Base-by-base conservation (phyloP, 805 yeast genomes). In the Pichia manshurica region DNA sequence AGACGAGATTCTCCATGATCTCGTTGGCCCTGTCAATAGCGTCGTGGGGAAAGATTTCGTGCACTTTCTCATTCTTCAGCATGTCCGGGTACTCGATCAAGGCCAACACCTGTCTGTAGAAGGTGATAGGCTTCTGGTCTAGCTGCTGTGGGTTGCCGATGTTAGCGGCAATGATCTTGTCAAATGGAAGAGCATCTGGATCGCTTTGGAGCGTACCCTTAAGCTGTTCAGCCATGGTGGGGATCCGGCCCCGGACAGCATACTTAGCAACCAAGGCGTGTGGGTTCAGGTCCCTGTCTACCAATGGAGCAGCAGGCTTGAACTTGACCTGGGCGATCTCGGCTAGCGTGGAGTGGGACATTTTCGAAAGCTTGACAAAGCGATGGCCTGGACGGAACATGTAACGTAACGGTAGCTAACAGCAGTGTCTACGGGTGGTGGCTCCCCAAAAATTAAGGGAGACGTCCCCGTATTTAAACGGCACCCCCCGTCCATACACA, bases 61-160 rank as follows among this genome's bases (percentile, higher is more conserved):
- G 44, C 8, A 67, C 56, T 6, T 59, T 55, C 17, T 59, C 56
- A 5, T 65, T 60, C 20, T 72, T 60, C 38, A 90, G 57, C 44
- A 90, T 66, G 28, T 73, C 77, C 0, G 99, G 98, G 64, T 87
- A 84, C 68, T 93, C 96, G 56, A 91, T 69, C 39, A 90, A 66
- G 0, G 97, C 79, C 50, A 91, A 70, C 4, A 90, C 96, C 63
- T 90, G 95, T 58, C 99, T 78, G 67, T 88, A 90, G 72, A 93
- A 93, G n/a, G 96, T 87, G 57, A 93, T 73, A 1, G 99, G 99
- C 59, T 82, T 77, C 66, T 93, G 99, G 56, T 88, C 91, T 62
- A 93, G 74, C 64, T 91, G 98, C 67, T 93, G 99, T 2, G 99
- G 99, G 64, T 93, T 93, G 28, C 99, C 99, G 53, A 93, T 93